Conservation (phyloP, 768 basidiomycete genomes). For the Bullera alba region DNA sequence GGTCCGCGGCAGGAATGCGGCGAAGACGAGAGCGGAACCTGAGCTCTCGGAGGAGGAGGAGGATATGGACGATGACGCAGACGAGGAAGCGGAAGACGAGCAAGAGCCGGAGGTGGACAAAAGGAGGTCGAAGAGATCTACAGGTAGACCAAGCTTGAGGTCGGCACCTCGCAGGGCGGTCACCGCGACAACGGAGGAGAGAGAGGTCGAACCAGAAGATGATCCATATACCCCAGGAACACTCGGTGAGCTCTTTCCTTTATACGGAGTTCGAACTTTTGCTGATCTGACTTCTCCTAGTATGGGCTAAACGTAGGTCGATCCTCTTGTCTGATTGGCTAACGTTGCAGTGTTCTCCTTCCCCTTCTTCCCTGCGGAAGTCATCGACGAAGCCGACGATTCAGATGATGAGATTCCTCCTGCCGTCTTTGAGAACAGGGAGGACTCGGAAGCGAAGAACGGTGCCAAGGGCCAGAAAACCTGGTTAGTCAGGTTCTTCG, state of each 20-base stretch:
- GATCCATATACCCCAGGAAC: conserved; percentile 21
- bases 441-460: conserved; percentile 31
- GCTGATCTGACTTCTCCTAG: conserved; percentile 46
- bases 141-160: background rate
- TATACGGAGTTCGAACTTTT: background rate
- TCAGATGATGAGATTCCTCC: conserved; percentile 54
- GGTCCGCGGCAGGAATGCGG: background rate
- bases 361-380: conserved; percentile 78
- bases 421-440: conserved; percentile 25
- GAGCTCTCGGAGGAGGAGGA: background rate
- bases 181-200: background rate
- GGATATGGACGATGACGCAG: background rate
- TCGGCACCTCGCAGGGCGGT: background rate
- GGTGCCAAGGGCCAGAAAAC: conserved; percentile 49
- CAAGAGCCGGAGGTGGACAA: background rate
- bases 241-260: conserved; percentile 16
- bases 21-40: background rate
- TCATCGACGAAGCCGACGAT: conserved; percentile 53
- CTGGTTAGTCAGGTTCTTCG: conserved; percentile 74
- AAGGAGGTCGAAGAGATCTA: background rate
- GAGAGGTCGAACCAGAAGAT: conserved; percentile 2
- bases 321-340: background rate
- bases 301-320: conserved; percentile 66
- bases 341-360: conserved; percentile 49
- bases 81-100: conserved; percentile 4